Conservation (phyloP, 2,329 filamentous ascomycete species). For the Aspergillus sp. region DNA sequence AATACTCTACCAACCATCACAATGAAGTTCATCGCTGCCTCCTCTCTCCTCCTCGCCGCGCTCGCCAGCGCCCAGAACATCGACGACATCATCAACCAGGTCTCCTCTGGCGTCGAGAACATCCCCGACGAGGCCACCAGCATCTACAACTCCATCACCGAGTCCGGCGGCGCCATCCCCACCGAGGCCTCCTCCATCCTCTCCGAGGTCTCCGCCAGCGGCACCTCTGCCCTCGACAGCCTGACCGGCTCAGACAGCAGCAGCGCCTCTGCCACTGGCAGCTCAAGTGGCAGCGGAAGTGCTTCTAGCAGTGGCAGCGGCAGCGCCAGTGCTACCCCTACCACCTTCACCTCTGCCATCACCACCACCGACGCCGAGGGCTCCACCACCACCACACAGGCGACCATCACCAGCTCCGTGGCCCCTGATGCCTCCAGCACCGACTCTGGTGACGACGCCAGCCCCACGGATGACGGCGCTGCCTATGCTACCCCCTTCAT, state of each 20-base stretch:
- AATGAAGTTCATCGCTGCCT: slow-evolving; percentile 30
- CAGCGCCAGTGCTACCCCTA: too few species aligned
- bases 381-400: slow-evolving; percentile 19
- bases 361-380: not conserved
- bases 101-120: not conserved
- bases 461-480: slow-evolving; percentile 18
- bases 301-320: too few species aligned
- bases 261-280: not conserved
- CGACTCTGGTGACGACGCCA: slow-evolving; percentile 4
- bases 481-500: slow-evolving; percentile 19
- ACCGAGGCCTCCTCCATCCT: slow-evolving; percentile 14
- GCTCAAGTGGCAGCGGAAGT: too few species aligned
- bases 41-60: slow-evolving; percentile 23
- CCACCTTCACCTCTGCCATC: not conserved
- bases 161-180: slow-evolving; percentile 7
- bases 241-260: slow-evolving; percentile 11
- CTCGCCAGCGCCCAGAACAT: slow-evolving; percentile 14
- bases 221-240: slow-evolving; percentile 8
- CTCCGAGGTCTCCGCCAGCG: slow-evolving; percentile 14
- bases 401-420: slow-evolving; percentile 16
- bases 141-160: slow-evolving; percentile 1
- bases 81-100: slow-evolving; percentile 3
- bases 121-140: not conserved
- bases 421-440: not conserved
- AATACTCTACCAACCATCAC: slow-evolving; percentile 3